Base-by-base conservation (phyloP, 208 protist genomes). In the Trypanosomatidae sp. region DNA sequence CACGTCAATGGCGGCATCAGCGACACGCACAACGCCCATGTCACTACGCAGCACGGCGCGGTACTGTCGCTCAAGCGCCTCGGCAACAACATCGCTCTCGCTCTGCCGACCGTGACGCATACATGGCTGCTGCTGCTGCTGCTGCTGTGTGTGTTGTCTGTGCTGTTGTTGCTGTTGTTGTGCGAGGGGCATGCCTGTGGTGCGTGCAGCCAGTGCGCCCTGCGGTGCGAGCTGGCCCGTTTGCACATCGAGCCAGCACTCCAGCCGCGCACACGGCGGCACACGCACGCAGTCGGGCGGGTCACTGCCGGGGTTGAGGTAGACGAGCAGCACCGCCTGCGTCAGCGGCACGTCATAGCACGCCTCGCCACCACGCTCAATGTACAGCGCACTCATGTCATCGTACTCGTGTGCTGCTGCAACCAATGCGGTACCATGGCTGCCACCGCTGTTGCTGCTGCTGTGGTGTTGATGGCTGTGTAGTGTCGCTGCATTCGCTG, bases 231-330 rank as follows among this genome's bases (percentile, higher is more conserved):
- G 60, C 47, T 75, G 81, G 8, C 76, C 74, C 20, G 80, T 59
- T 58, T 78, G 64, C 13, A 82, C 82, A 50, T 92, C 94, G n/a
- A 96, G 77, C 97, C 97, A 99, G 63, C 95, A 98, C 67, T 99
- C 94, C 43, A 95, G 62, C 39, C 80, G 77, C 1, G 97, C 96
- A 60, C 95, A 98, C 22, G 96, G 96, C 48, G 94, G 66, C 16
- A 97, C 77, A 18, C 94, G 85, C 2, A 95, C 70, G 33, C 96
- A 92, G 64, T 98, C 97, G 4, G 97, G 97, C 23, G 97, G 97
- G 69, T 98, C 96, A 43, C 95, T 94, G 41, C 96, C 96, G 50
- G 98, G 96, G 67, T 99, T 97, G 4, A 99, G 77, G 66, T 96
- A 99, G 16, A 97, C 40, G 23, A 98, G 70, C 2, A 99, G 59